phyloP scores from a whole-genome alignment of 2,329 filamentous ascomycete genomes.

The Talaromyces sp. region DNA sequence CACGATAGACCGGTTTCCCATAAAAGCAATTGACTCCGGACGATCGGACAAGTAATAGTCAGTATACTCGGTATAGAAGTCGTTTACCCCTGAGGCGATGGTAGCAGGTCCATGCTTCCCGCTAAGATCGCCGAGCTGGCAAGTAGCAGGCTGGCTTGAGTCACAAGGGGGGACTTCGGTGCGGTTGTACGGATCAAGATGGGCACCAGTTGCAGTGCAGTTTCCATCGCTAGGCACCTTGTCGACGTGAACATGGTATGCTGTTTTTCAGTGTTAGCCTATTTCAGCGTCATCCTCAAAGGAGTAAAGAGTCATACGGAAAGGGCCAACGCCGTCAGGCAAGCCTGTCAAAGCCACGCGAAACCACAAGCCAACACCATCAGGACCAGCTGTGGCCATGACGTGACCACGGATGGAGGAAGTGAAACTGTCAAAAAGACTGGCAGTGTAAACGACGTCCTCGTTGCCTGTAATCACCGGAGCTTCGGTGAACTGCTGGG shows the following conservation, averaged over 20 bases:
- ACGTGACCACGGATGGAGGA: conserved; percentile 52
- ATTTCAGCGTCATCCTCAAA: neutral
- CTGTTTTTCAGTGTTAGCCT: conserved; percentile 25
- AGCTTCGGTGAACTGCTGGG: conserved; percentile 42
- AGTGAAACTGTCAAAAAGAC: conserved; percentile 49
- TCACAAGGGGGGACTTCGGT: conserved; percentile 60
- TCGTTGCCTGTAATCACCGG: conserved; percentile 52
- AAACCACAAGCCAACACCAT: conserved; percentile 53
- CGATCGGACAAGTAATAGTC: conserved; percentile 47
- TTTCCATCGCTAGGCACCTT: conserved; percentile 62
- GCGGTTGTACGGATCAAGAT: conserved; percentile 65
- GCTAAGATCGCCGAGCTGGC: conserved; percentile 70
- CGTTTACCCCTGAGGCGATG: conserved; percentile 35
- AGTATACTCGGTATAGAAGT: conserved; percentile 31
- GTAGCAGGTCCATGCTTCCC: conserved; percentile 64
- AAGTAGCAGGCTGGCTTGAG: conserved; percentile 51
- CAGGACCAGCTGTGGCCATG: conserved; percentile 39
- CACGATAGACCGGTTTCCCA: conserved; percentile 51
- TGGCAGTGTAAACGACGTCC: conserved; percentile 48
- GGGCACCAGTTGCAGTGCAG: conserved; percentile 61
- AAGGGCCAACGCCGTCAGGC: conserved; percentile 49
- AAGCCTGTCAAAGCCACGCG: conserved; percentile 53
- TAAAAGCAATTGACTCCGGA: conserved; percentile 38
- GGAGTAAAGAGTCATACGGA: conserved; percentile 43
- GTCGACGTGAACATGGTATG: conserved; percentile 65